A percentile compares a stretch with the other conserved stretches of the same genome.
Conservation (phyloP, 192 early-diverging fungal genomes). For the Geosiphon pyriformis region DNA sequence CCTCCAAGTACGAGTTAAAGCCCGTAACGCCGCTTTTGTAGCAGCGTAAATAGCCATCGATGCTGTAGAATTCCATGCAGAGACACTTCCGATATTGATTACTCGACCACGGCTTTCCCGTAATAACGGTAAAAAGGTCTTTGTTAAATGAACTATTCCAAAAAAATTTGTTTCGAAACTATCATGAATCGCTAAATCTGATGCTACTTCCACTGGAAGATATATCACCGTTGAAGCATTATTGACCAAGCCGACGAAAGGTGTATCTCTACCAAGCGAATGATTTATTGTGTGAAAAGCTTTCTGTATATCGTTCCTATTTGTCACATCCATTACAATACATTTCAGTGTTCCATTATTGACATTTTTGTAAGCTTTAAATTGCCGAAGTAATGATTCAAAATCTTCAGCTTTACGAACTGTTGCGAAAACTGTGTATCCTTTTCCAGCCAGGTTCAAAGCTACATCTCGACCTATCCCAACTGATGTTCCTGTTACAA, state of each 20-base stretch:
- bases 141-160: slow-evolving; percentile 17
- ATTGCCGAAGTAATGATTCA: background rate
- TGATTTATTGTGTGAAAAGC: background rate
- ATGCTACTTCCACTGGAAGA: slow-evolving; percentile 15
- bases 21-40: slow-evolving; percentile 14
- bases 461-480: slow-evolving; percentile 10
- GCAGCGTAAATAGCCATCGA: slow-evolving; percentile 18
- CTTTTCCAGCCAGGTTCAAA: slow-evolving; percentile 4
- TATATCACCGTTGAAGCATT: slow-evolving; percentile 8
- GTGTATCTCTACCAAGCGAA: background rate
- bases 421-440: slow-evolving; percentile 16
- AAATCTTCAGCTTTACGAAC: slow-evolving; percentile 10
- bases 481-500: slow-evolving; percentile 14
- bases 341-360: background rate
- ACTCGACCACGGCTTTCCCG: slow-evolving; percentile 11
- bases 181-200: slow-evolving; percentile 8
- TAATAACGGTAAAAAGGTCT: slow-evolving; percentile 20
- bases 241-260: slow-evolving; percentile 18
- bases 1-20: slow-evolving; percentile 13
- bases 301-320: slow-evolving; percentile 7
- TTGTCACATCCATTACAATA: slow-evolving; percentile 13
- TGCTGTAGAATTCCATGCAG: slow-evolving; percentile 2
- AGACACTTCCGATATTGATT: slow-evolving; percentile 16
- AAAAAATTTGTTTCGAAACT: slow-evolving; percentile 25
- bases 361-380: slow-evolving; percentile 1